Base-by-base conservation (phyloP, 371 early-diverging fungal species). In the Sanchytrium tribonematis region DNA sequence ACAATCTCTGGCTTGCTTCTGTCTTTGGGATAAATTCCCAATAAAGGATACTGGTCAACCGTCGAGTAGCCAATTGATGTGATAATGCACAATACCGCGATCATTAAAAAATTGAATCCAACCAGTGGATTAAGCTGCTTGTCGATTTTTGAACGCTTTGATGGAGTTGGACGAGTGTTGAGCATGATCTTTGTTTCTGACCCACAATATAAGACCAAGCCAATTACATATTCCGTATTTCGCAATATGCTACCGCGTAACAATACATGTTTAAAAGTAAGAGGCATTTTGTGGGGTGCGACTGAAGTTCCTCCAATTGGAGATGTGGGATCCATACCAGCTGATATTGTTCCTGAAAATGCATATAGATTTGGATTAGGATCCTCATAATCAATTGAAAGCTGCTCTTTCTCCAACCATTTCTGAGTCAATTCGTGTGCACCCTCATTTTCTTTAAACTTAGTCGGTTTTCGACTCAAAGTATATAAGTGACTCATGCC, bases 61-160 rank as follows among this genome's bases (percentile, higher is more conserved):
- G 48, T 48, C 5, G 48, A 5, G 22, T 48, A 48, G 48, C 48
- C 48, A 22, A 48, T 48, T 12, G 48, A 48, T 48, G 48, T 48
- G 0, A 86, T 73, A 66, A 88, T 73, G 71, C 87, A 87, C 68
- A 91, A 76, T 16, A 84, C 71, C 29, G 86, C 73, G 31, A 91
- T 75, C 27, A 90, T 79, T n/a, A 81, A 72, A 73, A 92, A 91
- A 69, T 88, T 90, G 70, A 88, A 72, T 22, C 78, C 48, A 28
- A 88, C 87, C 80, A 90, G 88, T 32, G 85, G 75, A 77, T 98
- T 97, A 70, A 97, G 84, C 71, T 88, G 88, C 68, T 85, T 84
- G 74, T 97, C 81, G 30, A 79, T 74, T 30, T 69, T 72, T 1
- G 79, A 78, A 31, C 70, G 69, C 73, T 81, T 81, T 66, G 30